Conservation (phyloP, 176 grass and related monocot species). For the Triticum dicoccoides region DNA sequence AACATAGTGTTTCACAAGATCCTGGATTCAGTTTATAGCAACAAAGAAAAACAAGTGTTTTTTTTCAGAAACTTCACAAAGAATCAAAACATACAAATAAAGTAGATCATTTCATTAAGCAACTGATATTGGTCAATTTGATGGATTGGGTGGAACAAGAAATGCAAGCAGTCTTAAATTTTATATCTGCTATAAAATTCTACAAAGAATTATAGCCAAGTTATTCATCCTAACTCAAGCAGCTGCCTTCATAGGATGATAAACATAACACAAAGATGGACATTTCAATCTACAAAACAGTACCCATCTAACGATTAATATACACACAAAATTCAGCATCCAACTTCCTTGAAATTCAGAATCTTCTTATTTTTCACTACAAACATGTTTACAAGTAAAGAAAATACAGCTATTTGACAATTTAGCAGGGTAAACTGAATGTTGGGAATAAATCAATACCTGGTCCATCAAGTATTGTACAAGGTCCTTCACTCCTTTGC, state of each 20-base stretch:
- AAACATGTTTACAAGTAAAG: neutral
- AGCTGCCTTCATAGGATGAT: neutral
- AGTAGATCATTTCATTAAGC: neutral
- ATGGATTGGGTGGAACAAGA: neutral
- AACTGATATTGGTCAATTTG: neutral
- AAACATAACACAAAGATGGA: neutral
- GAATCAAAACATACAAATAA: neutral
- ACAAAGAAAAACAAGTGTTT: neutral
- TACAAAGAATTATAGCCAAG: neutral
- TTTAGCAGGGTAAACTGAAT: neutral
- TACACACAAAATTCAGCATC: neutral
- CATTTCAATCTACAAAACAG: neutral
- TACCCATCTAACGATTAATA: neutral
- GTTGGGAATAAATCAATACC: conserved; percentile 37
- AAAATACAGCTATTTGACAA: conserved; percentile 1
- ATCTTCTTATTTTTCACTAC: conserved; percentile 1
- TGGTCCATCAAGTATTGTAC: conserved; percentile 82
- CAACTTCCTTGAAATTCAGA: neutral
- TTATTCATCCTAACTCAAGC: conserved; percentile 21
- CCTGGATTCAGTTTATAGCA: neutral
- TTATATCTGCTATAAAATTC: neutral
- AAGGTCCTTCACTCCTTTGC: conserved; percentile 92
- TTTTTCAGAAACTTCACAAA: neutral
- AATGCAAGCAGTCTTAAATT: neutral
- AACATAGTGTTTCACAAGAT: neutral